Conservation (phyloP, 2,329 filamentous ascomycete species). For the Calonectria fujianensis region DNA sequence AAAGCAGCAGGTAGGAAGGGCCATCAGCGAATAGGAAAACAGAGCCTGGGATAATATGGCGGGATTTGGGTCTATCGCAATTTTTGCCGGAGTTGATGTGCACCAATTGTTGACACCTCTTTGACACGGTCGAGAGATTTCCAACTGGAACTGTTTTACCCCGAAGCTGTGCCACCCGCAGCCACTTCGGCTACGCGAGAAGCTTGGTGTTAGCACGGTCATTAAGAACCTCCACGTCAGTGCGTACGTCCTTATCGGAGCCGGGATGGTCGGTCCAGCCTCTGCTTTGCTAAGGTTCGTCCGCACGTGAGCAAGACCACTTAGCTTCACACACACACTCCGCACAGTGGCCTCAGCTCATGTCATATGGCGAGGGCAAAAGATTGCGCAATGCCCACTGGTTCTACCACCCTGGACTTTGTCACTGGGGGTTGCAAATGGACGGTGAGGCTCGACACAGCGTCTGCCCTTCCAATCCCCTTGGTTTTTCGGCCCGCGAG, state of each 20-base stretch:
- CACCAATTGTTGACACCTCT: neutral
- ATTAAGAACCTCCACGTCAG: constrained; percentile 1
- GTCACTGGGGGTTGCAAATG: constrained; percentile 9
- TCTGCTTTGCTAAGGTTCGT: constrained; percentile 15
- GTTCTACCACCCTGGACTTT: neutral
- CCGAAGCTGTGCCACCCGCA: constrained; percentile 17
- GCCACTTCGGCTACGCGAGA: neutral
- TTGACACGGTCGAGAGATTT: neutral
- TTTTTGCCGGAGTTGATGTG: neutral
- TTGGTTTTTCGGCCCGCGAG: neutral
- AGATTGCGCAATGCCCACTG: constrained; percentile 12
- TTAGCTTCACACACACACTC: constrained; percentile 24
- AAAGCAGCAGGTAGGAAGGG: neutral
- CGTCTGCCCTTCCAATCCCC: neutral
- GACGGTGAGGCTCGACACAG: neutral
- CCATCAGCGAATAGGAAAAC: constrained; percentile 10
- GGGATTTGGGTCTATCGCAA: neutral
- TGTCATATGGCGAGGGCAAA: constrained; percentile 13
- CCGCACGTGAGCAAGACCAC: constrained; percentile 14
- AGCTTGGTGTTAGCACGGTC: neutral
- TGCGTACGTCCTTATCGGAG: constrained; percentile 15
- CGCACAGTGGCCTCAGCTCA: constrained; percentile 7
- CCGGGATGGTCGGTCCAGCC: neutral
- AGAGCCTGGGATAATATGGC: neutral
- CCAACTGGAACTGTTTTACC: neutral